phyloP scores from a whole-genome alignment of 2,329 filamentous ascomycete species.

The Penicillium sclerotiorum region DNA sequence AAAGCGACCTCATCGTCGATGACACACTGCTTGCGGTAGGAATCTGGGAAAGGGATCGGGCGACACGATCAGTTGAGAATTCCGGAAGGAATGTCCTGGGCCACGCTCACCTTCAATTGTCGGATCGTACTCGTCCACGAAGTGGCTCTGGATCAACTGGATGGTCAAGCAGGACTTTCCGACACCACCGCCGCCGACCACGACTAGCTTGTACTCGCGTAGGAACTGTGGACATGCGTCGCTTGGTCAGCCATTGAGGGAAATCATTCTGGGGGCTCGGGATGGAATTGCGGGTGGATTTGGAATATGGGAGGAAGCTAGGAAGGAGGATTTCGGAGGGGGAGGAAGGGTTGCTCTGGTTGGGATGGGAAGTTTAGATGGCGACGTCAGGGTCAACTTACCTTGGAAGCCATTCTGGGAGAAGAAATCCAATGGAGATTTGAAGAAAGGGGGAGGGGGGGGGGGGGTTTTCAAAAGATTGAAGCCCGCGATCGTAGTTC shows the following conservation, averaged over 20 bases:
- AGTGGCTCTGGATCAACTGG: slow-evolving; percentile 92
- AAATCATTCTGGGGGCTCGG: slow-evolving; percentile 4
- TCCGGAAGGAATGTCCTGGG: background rate
- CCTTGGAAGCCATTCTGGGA: slow-evolving; percentile 29
- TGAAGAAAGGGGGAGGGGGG: slow-evolving; percentile 11
- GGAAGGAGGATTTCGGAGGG: background rate
- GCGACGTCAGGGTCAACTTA: slow-evolving; percentile 12
- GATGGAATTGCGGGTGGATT: slow-evolving; percentile 5
- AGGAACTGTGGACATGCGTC: slow-evolving; percentile 62
- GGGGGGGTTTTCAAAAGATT: slow-evolving; percentile 13
- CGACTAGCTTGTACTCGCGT: slow-evolving; percentile 93
- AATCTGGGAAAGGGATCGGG: slow-evolving; percentile 63
- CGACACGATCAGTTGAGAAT: too few relatives aligned
- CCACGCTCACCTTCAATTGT: slow-evolving; percentile 80
- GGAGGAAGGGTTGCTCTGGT: background rate
- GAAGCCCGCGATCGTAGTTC: background rate
- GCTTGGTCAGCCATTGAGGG: slow-evolving; percentile 24
- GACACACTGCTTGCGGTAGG: slow-evolving; percentile 99
- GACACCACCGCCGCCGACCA: slow-evolving; percentile 96
- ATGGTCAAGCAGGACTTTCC: slow-evolving; percentile 99
- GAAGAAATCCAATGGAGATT: background rate
- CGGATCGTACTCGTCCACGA: slow-evolving; percentile 98
- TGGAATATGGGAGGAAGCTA: background rate
- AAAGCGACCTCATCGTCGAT: slow-evolving; percentile 98
- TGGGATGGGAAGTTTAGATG: background rate